A percentile compares a stretch with the other conserved stretches of the same genome.
phyloP scores from a whole-genome alignment of 1,284 basidiomycete genomes.

The Cutaneotrichosporon mucoides region DNA sequence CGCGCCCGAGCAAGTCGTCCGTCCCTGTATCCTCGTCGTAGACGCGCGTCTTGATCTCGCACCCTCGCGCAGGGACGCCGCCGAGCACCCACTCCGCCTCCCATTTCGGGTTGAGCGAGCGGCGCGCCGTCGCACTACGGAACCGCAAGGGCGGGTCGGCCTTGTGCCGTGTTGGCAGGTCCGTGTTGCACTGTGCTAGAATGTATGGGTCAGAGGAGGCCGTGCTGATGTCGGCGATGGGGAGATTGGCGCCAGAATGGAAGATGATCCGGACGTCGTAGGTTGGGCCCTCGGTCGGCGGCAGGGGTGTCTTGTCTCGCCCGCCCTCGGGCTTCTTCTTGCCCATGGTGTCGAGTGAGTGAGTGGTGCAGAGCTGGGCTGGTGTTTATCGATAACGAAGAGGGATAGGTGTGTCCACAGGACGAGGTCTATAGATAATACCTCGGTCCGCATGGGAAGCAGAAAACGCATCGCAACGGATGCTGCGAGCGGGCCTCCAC shows the following conservation, averaged over 20 bases:
- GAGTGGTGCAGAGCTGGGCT: neutral
- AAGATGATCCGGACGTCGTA: conserved; percentile 53
- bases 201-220: conserved; percentile 52
- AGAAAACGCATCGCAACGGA: neutral
- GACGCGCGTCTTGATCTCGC: conserved; percentile 43
- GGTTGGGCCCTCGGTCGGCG: conserved; percentile 22
- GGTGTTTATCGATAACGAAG: neutral
- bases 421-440: neutral
- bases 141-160: conserved; percentile 46
- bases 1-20: conserved; percentile 53
- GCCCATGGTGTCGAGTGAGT: conserved; percentile 1
- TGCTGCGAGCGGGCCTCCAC: too few relatives aligned
- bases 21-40: conserved; percentile 53
- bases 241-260: conserved; percentile 50
- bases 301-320: conserved; percentile 7
- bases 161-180: conserved; percentile 7
- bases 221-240: conserved; percentile 48
- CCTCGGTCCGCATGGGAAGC: neutral
- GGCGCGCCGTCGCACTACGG: conserved; percentile 50
- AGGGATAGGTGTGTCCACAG: neutral
- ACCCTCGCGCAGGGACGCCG: conserved; percentile 48
- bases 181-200: conserved; percentile 34
- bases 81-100: conserved; percentile 52
- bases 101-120: conserved; percentile 50
- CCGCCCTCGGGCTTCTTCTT: conserved; percentile 12